These are phyloP conservation scores for Morella rubra DNA, from an alignment of 306 rosid species.

Conservation along the genomic window DNA sequence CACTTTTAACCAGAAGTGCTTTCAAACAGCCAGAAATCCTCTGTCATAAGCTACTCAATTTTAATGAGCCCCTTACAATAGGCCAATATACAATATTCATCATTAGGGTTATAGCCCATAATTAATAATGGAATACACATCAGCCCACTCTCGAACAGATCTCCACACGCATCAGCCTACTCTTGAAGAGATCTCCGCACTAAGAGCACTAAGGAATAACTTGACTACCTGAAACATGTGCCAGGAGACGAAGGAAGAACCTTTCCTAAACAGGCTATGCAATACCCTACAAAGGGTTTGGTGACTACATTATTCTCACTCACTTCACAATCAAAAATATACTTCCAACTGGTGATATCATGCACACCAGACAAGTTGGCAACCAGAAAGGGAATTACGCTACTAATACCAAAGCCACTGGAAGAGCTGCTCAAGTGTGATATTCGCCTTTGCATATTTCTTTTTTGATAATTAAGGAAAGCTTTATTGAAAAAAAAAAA, in stretches of 20 bases:
- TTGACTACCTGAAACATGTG: not conserved
- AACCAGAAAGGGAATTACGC: not conserved
- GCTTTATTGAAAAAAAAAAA: no score
- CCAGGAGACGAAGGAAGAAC: not conserved
- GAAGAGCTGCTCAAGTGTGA: not conserved
- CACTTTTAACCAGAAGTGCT: not conserved
- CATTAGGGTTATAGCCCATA: no score
- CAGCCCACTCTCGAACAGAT: not conserved
- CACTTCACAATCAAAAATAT: not conserved
- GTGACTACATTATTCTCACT: not conserved
- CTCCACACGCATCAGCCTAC: not conserved
- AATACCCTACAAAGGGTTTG: not conserved
- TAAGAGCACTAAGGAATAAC: not conserved
- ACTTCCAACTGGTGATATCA: not conserved
- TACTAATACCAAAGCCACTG: not conserved
- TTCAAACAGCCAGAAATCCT: not conserved
- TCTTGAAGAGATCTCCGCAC: no score
- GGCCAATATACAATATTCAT: not conserved
- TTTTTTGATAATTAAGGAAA: no score
- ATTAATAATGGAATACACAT: not conserved
- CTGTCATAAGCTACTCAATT: not conserved
- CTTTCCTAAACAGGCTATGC: not conserved
- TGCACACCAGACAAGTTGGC: not conserved
- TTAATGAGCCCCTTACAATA: not conserved
- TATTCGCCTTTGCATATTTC: not conserved